phyloP scores from a whole-genome alignment of 352 stramenopile species.

The Globisporangium solare region DNA sequence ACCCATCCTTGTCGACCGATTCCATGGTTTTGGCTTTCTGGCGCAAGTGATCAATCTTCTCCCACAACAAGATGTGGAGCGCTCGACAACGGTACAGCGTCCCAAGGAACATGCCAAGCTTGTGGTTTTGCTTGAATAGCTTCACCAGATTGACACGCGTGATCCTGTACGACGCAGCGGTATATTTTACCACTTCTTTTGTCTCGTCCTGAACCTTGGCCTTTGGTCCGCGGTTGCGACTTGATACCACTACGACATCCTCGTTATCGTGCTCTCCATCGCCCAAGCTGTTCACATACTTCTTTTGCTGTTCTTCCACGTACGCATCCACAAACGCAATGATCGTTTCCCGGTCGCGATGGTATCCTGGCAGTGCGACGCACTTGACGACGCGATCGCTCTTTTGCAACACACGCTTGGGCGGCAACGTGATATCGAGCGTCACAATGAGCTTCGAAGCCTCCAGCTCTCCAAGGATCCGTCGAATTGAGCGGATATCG shows the following conservation, averaged over 20 bases:
- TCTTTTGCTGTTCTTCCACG: slow-evolving; percentile 58
- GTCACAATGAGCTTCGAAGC: slow-evolving; percentile 37
- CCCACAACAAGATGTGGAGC: slow-evolving; percentile 66
- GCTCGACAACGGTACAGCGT: slow-evolving; percentile 62
- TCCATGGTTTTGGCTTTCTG: slow-evolving; percentile 4
- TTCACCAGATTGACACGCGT: slow-evolving; percentile 50
- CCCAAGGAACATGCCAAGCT: slow-evolving; percentile 69
- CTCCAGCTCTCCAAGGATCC: slow-evolving; percentile 63
- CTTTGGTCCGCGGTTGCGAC: slow-evolving; percentile 20
- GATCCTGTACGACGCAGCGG: slow-evolving; percentile 54
- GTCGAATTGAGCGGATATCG: slow-evolving; percentile 62
- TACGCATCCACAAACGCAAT: slow-evolving; percentile 57
- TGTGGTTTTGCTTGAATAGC: slow-evolving; percentile 65
- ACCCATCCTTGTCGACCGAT: background rate
- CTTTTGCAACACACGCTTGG: slow-evolving; percentile 67
- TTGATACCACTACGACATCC: slow-evolving; percentile 60
- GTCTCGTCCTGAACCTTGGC: slow-evolving; percentile 22
- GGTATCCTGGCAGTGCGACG: slow-evolving; percentile 47
- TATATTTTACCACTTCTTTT: slow-evolving; percentile 66
- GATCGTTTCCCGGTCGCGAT: slow-evolving; percentile 46
- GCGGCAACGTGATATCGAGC: slow-evolving; percentile 64
- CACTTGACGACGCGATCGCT: slow-evolving; percentile 58
- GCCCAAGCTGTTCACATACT: slow-evolving; percentile 47
- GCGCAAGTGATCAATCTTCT: slow-evolving; percentile 28
- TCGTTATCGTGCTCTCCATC: slow-evolving; percentile 31